phyloP scores from a whole-genome alignment of 2,329 filamentous ascomycete species.

The Madurella mycetomatis region DNA sequence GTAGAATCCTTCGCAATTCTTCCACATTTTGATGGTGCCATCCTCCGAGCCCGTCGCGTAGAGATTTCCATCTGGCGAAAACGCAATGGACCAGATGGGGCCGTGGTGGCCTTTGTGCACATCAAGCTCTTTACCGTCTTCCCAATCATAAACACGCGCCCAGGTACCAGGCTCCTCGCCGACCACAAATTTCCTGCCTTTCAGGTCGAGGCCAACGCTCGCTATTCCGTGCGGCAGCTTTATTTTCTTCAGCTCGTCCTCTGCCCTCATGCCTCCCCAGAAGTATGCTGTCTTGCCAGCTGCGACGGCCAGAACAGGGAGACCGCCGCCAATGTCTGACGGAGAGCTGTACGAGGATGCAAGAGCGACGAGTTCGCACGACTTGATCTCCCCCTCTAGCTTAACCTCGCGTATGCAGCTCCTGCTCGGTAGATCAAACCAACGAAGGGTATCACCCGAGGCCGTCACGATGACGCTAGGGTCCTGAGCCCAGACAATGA shows the following conservation, averaged over 20 bases:
- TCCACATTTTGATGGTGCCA: conserved; percentile 92
- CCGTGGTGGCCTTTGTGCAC: conserved; percentile 96
- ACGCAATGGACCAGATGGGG: conserved; percentile 92
- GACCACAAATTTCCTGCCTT: conserved; percentile 77
- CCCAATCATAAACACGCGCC: conserved; percentile 91
- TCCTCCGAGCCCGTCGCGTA: conserved; percentile 97
- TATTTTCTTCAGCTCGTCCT: conserved; percentile 70
- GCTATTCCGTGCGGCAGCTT: conserved; percentile 80
- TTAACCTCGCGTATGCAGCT: conserved; percentile 70
- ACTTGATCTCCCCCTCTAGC: conserved; percentile 81
- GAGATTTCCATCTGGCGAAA: conserved; percentile 90
- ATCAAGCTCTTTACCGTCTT: conserved; percentile 78
- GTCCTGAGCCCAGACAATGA: conserved; percentile 89
- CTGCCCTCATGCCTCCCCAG: conserved; percentile 72
- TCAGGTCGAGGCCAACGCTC: conserved; percentile 81
- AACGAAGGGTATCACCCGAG: conserved; percentile 85
- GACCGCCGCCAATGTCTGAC: conserved; percentile 61
- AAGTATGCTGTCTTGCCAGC: conserved; percentile 95
- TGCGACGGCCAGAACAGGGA: conserved; percentile 76
- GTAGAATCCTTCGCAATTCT: conserved; percentile 63
- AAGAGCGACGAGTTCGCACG: conserved; percentile 79
- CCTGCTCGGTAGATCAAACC: conserved; percentile 83
- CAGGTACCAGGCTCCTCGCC: conserved; percentile 90
- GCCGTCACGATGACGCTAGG: conserved; percentile 87
- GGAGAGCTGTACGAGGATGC: conserved; percentile 54